Percentiles rank a stretch among this genome's conserved stretches.
Conservation (phyloP, 2,329 filamentous ascomycete species). For the Aspergillus aculeatus region DNA sequence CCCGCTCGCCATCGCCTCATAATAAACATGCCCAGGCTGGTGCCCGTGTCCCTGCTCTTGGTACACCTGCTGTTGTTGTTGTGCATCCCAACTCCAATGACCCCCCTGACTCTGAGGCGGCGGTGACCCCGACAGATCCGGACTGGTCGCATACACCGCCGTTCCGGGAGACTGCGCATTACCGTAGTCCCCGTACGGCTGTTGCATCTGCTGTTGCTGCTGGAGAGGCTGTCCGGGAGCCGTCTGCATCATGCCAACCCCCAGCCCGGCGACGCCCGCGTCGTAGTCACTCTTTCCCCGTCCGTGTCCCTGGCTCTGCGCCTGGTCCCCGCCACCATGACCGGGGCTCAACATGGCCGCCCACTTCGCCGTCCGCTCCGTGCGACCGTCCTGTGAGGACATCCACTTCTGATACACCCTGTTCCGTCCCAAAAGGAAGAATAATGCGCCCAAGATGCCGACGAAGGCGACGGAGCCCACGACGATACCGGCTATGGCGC, state of each 20-base stretch:
- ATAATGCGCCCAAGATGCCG: constrained; percentile 46
- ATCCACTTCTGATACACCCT: constrained; percentile 36
- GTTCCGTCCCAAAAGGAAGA: constrained; percentile 39
- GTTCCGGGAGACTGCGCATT: neutral
- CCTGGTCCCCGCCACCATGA: constrained; percentile 13
- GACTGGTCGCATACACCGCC: neutral
- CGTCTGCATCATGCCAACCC: neutral
- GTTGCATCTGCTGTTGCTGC: neutral
- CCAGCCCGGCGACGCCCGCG: neutral
- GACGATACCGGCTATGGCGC: constrained; percentile 61
- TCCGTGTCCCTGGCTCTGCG: constrained; percentile 13
- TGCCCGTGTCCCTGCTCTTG: neutral
- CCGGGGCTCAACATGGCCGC: constrained; percentile 24
- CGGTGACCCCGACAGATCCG: neutral
- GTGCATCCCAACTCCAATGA: constrained; percentile 20
- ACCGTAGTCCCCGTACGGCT: neutral
- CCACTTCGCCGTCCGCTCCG: constrained; percentile 36
- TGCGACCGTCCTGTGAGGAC: constrained; percentile 32
- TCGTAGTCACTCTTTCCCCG: neutral
- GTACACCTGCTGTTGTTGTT: constrained; percentile 1
- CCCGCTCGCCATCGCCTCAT: neutral
- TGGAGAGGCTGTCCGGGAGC: neutral
- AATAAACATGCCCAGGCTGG: neutral
- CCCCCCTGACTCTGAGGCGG: neutral
- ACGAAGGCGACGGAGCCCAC: constrained; percentile 53